Evolutionary conservation across 306 rosid species (phyloP), one percentile per base, ranked within the genome.

Genomic region (Alnus rubra): DNA sequence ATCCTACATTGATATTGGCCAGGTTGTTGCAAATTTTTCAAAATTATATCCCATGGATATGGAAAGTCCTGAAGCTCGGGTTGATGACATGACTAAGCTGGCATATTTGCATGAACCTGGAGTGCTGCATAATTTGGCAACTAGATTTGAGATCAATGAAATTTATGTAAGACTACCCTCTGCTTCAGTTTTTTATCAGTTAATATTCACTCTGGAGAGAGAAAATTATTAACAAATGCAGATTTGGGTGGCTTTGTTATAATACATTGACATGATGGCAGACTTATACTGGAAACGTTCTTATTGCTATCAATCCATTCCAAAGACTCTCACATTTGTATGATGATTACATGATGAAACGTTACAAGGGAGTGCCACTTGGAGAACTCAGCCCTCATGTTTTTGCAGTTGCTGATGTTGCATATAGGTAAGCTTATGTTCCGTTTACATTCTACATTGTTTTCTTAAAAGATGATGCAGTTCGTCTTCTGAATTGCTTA

Each of bases 231-330:
- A 42, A 55, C 69, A 63, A 79, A 64, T 84, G 79, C 82, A 73
- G 81, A 79, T 82, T 44, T 55, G 81, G 79, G 78, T 28, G 69
- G 81, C 76, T 77, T 74, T 84, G 74, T 73, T 75, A 73, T 84
- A 82, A 86, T 81, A 82, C 58, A 81, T 84, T 85, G 77, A 80
- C 78, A 80, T 87, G 62, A 54, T 84, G 84, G 84, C 97, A 94
- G 98, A 92, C 98, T 72, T 92, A 92, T 79, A 85, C 97, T 0
- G 98, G 98, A 80, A 92, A 92, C 86, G 92, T 94, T 89, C 97
- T 92, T 82, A 94, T 94, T 75, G 95, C 98, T 39, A 87, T 94
- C 84, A 94, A 94, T 87, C 98, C 98, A 59, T 94, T 92, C 81
- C 95, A 88, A 86, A 87, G 76, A 77, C 91, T 92, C 63, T 60